These are phyloP conservation scores for Aspergillus versicolor DNA, from an alignment of 2,329 filamentous ascomycete species.

Conservation along the genomic window DNA sequence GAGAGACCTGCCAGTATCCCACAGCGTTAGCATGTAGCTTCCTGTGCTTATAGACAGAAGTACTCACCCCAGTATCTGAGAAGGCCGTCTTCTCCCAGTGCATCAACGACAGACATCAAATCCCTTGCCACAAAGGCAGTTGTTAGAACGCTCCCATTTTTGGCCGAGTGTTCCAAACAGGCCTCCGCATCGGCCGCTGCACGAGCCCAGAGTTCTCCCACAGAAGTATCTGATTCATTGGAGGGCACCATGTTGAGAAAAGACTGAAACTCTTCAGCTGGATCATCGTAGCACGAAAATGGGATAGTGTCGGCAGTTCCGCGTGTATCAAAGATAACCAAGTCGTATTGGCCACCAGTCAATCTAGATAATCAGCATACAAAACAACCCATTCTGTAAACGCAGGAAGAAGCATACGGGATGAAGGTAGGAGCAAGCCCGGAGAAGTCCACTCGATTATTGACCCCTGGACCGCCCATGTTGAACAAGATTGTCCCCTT, in stretches of 20 bases:
- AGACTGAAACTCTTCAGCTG: neutral
- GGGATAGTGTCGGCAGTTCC: constrained; percentile 12
- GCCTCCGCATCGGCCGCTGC: constrained; percentile 4
- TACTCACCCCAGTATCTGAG: constrained; percentile 14
- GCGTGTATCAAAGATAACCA: constrained; percentile 12
- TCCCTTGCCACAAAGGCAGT: constrained; percentile 15
- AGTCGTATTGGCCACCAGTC: constrained; percentile 10
- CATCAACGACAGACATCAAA: constrained; percentile 11
- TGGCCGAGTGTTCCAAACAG: neutral
- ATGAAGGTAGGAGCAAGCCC: neutral
- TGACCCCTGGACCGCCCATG: constrained; percentile 9
- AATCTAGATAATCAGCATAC: constrained; percentile 8
- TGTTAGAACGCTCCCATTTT: constrained; percentile 7
- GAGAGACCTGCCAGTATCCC: constrained; percentile 5
- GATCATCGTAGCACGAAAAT: constrained; percentile 4
- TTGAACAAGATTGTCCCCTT: constrained; percentile 10
- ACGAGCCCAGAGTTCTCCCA: constrained; percentile 8
- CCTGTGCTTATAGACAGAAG: neutral
- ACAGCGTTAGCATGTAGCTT: neutral
- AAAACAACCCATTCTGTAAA: neutral
- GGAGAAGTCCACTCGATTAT: neutral
- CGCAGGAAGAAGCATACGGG: neutral
- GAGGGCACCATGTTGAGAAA: neutral
- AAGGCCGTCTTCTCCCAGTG: constrained; percentile 7
- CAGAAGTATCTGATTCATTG: neutral